phyloP scores from a whole-genome alignment of 495 filamentous ascomycete genomes.

The Xylaria longipes region DNA sequence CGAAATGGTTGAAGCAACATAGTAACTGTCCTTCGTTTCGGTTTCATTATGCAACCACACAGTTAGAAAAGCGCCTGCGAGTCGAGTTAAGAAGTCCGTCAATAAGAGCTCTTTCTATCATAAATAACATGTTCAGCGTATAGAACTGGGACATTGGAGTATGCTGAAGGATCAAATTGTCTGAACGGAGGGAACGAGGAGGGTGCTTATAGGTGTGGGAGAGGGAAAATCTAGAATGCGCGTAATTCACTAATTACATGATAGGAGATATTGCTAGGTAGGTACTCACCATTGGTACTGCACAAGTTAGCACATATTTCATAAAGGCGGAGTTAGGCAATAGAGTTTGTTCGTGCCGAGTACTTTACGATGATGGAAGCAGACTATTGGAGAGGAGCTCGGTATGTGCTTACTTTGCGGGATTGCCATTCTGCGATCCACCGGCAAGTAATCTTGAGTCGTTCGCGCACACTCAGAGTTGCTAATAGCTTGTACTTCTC shows the following conservation, averaged over 20 bases:
- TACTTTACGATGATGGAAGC: neutral
- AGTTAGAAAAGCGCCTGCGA: constrained; percentile 39
- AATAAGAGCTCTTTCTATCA: constrained; percentile 27
- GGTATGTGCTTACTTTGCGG: constrained; percentile 67
- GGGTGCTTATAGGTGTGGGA: neutral
- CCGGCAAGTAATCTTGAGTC: constrained; percentile 76
- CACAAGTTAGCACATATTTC: constrained; percentile 3
- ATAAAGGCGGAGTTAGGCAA: neutral
- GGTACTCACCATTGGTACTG: constrained; percentile 20
- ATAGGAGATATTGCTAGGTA: neutral
- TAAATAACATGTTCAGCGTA: constrained; percentile 11
- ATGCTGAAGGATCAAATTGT: neutral
- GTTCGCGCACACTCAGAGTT: constrained; percentile 75
- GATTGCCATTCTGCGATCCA: constrained; percentile 80
- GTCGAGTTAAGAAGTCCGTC: constrained; percentile 22
- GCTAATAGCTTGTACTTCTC: constrained; percentile 79
- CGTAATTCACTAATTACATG: neutral
- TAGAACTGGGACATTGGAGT: neutral
- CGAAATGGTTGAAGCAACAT: neutral
- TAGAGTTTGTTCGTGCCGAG: neutral
- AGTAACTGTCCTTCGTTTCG: neutral
- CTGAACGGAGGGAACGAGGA: neutral
- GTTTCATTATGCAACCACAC: constrained; percentile 32
- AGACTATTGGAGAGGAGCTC: neutral
- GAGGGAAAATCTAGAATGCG: neutral